These are phyloP conservation scores for Phaeosphaeria sp. DNA, from an alignment of 2,329 filamentous ascomycete genomes.

Conservation along the genomic window DNA sequence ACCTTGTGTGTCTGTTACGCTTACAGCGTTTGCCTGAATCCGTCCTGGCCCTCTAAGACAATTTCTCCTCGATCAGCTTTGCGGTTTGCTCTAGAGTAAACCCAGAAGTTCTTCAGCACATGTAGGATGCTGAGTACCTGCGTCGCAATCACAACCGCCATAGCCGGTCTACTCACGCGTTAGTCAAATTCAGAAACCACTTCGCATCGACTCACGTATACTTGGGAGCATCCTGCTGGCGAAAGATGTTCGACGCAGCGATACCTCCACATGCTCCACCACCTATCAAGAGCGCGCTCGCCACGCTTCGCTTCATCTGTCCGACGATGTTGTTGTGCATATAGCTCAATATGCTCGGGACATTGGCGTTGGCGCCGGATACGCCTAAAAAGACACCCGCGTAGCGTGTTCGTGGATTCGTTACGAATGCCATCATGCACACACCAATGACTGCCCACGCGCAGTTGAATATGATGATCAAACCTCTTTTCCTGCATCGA, in stretches of 20 bases:
- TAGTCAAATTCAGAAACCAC: background rate
- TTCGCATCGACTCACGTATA: conserved; percentile 11
- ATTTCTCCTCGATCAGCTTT: conserved; percentile 25
- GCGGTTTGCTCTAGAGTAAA: conserved; percentile 17
- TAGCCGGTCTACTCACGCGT: conserved; percentile 17
- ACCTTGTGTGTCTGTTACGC: background rate
- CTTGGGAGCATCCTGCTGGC: conserved; percentile 26
- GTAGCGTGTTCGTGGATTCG: conserved; percentile 20
- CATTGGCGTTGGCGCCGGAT: conserved; percentile 23
- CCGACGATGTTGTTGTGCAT: conserved; percentile 37
- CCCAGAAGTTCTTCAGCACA: conserved; percentile 13
- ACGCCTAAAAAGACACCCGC: conserved; percentile 25
- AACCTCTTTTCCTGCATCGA: conserved; percentile 16
- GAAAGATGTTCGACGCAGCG: conserved; percentile 25
- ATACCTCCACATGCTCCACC: conserved; percentile 27
- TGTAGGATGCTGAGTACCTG: conserved; percentile 21
- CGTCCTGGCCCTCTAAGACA: conserved; percentile 24
- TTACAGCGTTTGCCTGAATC: conserved; percentile 27
- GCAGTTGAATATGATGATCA: conserved; percentile 59
- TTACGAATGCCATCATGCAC: conserved; percentile 55
- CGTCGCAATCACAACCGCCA: conserved; percentile 28
- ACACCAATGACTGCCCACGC: conserved; percentile 64
- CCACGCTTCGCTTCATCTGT: conserved; percentile 32
- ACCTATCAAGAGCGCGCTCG: conserved; percentile 30
- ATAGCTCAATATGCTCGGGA: conserved; percentile 22